Conservation (phyloP, 1,139 yeast species). For the Casaregolazyma suthepensis region DNA sequence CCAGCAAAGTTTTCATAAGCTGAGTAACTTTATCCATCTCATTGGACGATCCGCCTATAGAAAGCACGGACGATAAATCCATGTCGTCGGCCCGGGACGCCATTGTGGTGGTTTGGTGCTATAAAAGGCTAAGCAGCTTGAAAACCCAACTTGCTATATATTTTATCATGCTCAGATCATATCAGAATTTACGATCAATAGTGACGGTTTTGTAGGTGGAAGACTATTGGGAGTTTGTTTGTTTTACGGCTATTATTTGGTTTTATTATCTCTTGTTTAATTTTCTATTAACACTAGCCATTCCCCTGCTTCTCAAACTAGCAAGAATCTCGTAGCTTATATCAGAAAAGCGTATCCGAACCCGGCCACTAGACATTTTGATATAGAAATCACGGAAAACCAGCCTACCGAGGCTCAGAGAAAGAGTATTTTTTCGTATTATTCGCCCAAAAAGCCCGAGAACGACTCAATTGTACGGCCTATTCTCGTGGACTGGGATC, state of each 20-base stretch:
- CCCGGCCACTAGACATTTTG: constrained; percentile 25
- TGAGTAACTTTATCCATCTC: constrained; percentile 14
- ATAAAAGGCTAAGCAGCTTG: no score
- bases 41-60: constrained; percentile 2
- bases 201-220: constrained; percentile 27
- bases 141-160: not conserved
- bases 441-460: constrained; percentile 5
- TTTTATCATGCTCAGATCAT: constrained; percentile 22
- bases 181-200: constrained; percentile 24
- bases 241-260: not conserved
- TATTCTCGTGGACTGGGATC: constrained; percentile 33
- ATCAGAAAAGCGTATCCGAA: constrained; percentile 22
- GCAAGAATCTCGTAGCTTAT: constrained; percentile 19
- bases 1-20: constrained; percentile 19
- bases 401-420: constrained; percentile 32
- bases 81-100: constrained; percentile 1
- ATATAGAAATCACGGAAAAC: constrained; percentile 29
- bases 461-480: constrained; percentile 24
- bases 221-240: constrained; percentile 9
- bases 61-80: constrained; percentile 6
- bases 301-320: constrained; percentile 22
- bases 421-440: constrained; percentile 19
- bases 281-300: constrained; percentile 17
- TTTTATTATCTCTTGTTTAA: not conserved
- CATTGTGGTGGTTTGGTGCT: not conserved